Percentiles rank a stretch among this genome's conserved stretches.
These are phyloP conservation scores for Daucus carota DNA, from an alignment of 129 eudicot species.

Conservation along the genomic window DNA sequence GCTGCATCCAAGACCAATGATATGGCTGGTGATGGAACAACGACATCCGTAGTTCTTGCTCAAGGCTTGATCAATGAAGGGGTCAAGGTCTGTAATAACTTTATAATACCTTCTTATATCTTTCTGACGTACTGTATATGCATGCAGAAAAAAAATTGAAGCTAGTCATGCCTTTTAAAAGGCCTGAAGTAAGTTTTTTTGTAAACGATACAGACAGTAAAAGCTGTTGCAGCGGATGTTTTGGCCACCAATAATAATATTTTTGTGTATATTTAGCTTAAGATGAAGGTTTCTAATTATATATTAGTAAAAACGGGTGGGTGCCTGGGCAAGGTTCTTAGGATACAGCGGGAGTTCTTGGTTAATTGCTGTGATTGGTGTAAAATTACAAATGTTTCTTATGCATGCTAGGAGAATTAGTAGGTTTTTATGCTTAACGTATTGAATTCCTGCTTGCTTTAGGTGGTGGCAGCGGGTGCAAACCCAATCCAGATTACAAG, in stretches of 20 bases:
- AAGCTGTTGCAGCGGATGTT: background rate
- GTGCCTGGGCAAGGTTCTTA: too few species aligned
- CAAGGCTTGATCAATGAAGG: conserved; percentile 73
- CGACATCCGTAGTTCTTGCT: conserved; percentile 76
- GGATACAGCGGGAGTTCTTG: background rate
- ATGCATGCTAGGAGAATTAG: background rate
- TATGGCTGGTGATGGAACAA: conserved; percentile 80
- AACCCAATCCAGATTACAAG: conserved; percentile 47
- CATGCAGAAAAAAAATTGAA: background rate
- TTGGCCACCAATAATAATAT: background rate
- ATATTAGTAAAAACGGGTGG: too few species aligned
- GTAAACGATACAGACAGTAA: background rate
- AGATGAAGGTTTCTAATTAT: background rate
- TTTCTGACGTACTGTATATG: background rate
- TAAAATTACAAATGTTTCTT: background rate
- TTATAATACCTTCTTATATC: background rate
- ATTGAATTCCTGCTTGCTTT: background rate
- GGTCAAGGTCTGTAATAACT: conserved; percentile 45
- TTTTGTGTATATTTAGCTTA: background rate
- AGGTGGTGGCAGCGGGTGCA: conserved; percentile 84
- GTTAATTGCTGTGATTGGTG: background rate
- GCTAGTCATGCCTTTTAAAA: background rate
- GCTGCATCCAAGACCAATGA: conserved; percentile 83
- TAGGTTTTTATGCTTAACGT: background rate
- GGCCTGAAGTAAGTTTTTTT: too few species aligned